Conservation (phyloP, 805 yeast species). For the Suhomyces sp. region DNA sequence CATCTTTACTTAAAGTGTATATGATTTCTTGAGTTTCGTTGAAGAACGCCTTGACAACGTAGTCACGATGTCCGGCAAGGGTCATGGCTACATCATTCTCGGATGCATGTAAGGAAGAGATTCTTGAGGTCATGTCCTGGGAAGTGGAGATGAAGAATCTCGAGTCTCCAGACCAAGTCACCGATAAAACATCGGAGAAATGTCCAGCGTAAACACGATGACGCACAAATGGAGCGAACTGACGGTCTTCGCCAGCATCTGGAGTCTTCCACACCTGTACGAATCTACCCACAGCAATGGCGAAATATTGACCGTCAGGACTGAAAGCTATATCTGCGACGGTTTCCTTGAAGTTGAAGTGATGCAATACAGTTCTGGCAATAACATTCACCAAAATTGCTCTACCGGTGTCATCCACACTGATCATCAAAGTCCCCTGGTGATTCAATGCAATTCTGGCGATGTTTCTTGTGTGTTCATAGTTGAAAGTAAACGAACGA, state of each 20-base stretch:
- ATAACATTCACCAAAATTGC: constrained; percentile 87
- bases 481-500: constrained; percentile 83
- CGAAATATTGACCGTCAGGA: constrained; percentile 85
- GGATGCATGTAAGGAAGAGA: constrained; percentile 73
- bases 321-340: constrained; percentile 79
- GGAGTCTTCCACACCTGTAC: constrained; percentile 96
- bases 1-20: constrained; percentile 90
- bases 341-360: constrained; percentile 84
- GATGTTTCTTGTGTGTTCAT: constrained; percentile 88
- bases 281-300: constrained; percentile 77
- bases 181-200: constrained; percentile 71
- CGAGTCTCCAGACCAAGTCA: constrained; percentile 90
- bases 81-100: constrained; percentile 74
- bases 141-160: constrained; percentile 84
- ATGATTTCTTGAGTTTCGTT: constrained; percentile 84
- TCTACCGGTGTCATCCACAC: constrained; percentile 90
- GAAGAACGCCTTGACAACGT: constrained; percentile 84
- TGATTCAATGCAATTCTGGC: constrained; percentile 76
- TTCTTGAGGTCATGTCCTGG: constrained; percentile 84
- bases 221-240: constrained; percentile 94
- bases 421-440: constrained; percentile 74
- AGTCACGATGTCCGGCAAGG: constrained; percentile 89
- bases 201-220: constrained; percentile 92
- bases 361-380: constrained; percentile 83
- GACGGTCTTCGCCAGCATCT: constrained; percentile 73